Conservation (phyloP, 192 early-diverging fungal species). For the Backusella psychrophila region DNA sequence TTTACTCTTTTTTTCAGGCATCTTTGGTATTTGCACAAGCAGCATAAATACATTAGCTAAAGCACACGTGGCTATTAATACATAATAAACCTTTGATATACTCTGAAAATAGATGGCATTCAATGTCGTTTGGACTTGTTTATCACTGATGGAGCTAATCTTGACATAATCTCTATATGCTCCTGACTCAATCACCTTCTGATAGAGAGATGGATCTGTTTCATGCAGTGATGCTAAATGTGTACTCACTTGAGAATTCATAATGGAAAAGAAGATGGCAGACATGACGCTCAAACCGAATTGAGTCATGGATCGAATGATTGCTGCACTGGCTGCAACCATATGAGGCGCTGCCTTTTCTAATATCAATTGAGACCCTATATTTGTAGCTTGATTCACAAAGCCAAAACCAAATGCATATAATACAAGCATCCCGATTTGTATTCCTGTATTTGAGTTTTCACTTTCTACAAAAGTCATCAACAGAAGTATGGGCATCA, state of each 20-base stretch:
- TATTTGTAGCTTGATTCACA: neutral
- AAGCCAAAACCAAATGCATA: neutral
- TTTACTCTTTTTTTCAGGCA: neutral
- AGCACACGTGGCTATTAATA: neutral
- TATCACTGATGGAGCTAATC: neutral
- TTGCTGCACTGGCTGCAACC: neutral
- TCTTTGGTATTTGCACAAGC: neutral
- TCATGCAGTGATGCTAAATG: neutral
- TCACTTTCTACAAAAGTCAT: neutral
- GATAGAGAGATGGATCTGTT: neutral
- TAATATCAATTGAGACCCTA: neutral
- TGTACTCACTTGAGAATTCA: neutral
- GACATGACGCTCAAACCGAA: neutral
- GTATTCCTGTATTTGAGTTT: neutral
- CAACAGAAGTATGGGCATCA: neutral
- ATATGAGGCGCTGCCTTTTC: neutral
- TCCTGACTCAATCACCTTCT: neutral
- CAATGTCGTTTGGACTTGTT: neutral
- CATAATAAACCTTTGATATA: neutral
- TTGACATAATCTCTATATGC: neutral
- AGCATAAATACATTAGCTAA: neutral
- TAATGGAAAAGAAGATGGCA: neutral
- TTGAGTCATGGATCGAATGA: neutral
- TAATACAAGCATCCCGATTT: neutral
- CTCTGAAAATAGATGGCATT: neutral